Evolutionary conservation across 306 rosid species (phyloP).

Genomic region (Lathyrus sativus): DNA sequence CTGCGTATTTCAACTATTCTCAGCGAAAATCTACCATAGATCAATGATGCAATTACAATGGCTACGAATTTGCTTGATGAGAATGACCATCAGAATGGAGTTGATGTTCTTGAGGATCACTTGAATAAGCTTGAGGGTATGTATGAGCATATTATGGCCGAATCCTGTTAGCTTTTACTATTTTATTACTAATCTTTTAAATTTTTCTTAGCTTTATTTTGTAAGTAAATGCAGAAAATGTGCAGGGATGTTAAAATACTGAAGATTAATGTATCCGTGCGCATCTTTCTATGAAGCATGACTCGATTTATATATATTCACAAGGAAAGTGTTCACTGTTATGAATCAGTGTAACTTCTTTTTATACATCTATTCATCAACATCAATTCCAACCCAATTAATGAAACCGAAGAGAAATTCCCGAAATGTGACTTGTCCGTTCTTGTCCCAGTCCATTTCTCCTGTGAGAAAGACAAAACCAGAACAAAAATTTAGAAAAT

Average conservation of each 20-base stretch:
- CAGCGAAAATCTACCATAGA: too few relatives aligned
- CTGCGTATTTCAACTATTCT: too few relatives aligned
- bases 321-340: background rate
- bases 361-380: constrained; percentile 52
- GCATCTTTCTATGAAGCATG: too few relatives aligned
- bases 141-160: background rate
- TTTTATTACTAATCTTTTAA: background rate
- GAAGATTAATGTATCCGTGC: too few relatives aligned
- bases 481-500: background rate
- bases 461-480: constrained; percentile 43
- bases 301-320: too few relatives aligned
- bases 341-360: constrained; percentile 20
- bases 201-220: background rate
- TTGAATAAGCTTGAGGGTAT: background rate
- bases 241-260: too few relatives aligned
- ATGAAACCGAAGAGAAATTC: constrained; percentile 86
- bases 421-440: constrained; percentile 74
- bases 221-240: background rate
- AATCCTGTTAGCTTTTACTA: background rate
- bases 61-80: background rate
- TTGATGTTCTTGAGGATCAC: background rate
- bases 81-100: background rate
- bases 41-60: background rate
- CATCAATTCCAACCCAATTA: constrained; percentile 81
- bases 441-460: constrained; percentile 91